Conservation (phyloP, 352 stramenopile genomes). For the Phytophthora megakarya region DNA sequence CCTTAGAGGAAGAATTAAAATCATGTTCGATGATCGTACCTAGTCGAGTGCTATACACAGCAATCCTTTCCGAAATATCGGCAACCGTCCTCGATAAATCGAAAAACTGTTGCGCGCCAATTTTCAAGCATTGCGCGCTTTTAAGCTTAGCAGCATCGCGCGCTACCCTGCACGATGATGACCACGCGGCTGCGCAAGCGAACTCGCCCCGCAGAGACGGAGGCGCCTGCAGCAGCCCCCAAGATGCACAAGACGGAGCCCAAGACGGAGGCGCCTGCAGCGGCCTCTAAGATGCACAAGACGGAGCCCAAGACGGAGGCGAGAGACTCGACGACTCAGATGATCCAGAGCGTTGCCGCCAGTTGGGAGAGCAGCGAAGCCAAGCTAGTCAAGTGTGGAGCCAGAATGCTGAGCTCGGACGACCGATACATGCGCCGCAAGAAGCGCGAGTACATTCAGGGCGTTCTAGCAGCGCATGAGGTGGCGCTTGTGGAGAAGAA, state of each 20-base stretch:
- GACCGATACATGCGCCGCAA: constrained; percentile 38
- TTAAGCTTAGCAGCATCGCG: no score
- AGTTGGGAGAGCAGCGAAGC: constrained; percentile 8
- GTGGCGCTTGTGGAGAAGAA: not conserved
- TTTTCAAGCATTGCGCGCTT: constrained; percentile 18
- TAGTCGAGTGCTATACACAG: no score
- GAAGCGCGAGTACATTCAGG: constrained; percentile 32
- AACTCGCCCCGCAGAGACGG: constrained; percentile 8
- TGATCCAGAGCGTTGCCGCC: constrained; percentile 8
- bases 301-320: not conserved
- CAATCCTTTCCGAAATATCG: constrained; percentile 12
- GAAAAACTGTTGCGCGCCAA: constrained; percentile 5
- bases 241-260: not conserved
- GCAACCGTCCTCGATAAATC: not conserved
- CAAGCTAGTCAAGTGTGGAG: not conserved
- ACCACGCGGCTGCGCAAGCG: constrained; percentile 47
- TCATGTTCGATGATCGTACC: no score
- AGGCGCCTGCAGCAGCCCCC: not conserved
- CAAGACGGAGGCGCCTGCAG: not conserved
- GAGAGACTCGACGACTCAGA: not conserved
- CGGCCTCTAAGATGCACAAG: not conserved
- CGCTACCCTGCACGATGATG: not conserved
- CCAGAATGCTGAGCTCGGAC: constrained; percentile 1
- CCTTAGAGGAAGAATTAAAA: no score
- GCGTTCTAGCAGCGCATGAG: constrained; percentile 4